Evolutionary conservation across 805 yeast species (phyloP).

Genomic region (Cyberlindnera suaveolens): DNA sequence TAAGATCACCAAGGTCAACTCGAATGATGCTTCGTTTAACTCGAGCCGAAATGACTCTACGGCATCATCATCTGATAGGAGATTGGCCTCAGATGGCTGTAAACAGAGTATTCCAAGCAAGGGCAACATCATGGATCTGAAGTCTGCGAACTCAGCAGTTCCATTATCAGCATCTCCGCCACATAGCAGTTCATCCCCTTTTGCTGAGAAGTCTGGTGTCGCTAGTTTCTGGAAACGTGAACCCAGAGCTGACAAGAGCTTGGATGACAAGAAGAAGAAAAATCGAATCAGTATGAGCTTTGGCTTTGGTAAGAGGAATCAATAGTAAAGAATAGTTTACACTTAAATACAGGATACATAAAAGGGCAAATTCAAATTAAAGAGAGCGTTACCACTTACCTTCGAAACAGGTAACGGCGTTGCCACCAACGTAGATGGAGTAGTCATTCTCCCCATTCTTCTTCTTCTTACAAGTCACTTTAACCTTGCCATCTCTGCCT

Average conservation of each 20-base stretch:
- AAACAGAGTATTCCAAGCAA: neutral
- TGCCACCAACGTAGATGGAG: slow-evolving; percentile 32
- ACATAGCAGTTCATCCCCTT: slow-evolving; percentile 1
- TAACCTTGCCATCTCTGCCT: slow-evolving; percentile 33
- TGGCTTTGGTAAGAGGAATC: slow-evolving; percentile 5
- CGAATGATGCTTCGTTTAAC: slow-evolving; percentile 12
- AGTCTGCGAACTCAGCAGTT: neutral
- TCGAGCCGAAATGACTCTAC: slow-evolving; percentile 15
- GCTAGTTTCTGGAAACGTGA: slow-evolving; percentile 18
- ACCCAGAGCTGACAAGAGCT: slow-evolving; percentile 5
- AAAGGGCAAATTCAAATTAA: neutral
- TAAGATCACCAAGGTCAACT: slow-evolving; percentile 8
- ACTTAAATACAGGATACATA: neutral
- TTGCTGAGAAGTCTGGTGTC: neutral
- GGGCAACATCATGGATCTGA: neutral
- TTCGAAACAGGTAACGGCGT: slow-evolving; percentile 30
- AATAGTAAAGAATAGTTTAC: slow-evolving; percentile 1
- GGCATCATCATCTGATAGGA: slow-evolving; percentile 16
- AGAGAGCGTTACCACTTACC: slow-evolving; percentile 22
- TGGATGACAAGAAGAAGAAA: slow-evolving; percentile 10
- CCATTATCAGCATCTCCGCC: slow-evolving; percentile 1
- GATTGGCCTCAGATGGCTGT: neutral
- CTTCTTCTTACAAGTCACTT: slow-evolving; percentile 19
- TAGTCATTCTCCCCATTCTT: slow-evolving; percentile 5
- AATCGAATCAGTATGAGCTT: slow-evolving; percentile 23